Evolutionary conservation across 225 moss, liverwort and hornwort species (phyloP), one percentile per base, ranked within the genome.

Genomic region (Rhytidiadelphus loreus): DNA sequence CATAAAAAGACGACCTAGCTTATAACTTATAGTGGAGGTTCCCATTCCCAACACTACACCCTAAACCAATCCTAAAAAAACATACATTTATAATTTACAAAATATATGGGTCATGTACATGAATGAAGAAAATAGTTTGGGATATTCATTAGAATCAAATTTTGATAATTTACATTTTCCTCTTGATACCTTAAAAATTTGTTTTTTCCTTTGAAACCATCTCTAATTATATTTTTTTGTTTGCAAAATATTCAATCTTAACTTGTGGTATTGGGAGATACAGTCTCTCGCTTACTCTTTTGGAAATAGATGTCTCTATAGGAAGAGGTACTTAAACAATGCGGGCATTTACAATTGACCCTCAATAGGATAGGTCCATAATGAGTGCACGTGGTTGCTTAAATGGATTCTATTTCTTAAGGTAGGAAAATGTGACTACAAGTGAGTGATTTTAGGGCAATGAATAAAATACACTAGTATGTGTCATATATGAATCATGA

Each of bases 1-100:
- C 2, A 50, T 32, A 0, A 32, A 75, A 50, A 0, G 32, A 50
- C 0, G 2, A 48, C 4, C 12, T 50, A 19, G 32, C 4, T 48
- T 74, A 52, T 5, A 76, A 33, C 2, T 21, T 11, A 32, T 32
- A 11, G 21, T 75, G 3, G 7, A 48, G 19, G 3, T 7, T 74
- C 16, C 4, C 11, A 30, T 48, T 74, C 1, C 20, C 12, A 32
- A 19, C 0, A 46, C 11, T 73, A 6, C 6, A 7, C 8, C 12
- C 13, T 75, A 32, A 20, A 32, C 2, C 50, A 33, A 33, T 50
- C 12, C 0, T 74, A 12, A 2, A 21, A 52, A 75, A 13, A 50
- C 33, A 2, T 20, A 74, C 11, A 50, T 50, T 28, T 32, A 48
- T 7, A 32, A 32, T 50, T 74, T 48, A 7, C 20, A 50, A 32